phyloP scores from a whole-genome alignment of 1,284 basidiomycete genomes.

The Inonotus hispidus region DNA sequence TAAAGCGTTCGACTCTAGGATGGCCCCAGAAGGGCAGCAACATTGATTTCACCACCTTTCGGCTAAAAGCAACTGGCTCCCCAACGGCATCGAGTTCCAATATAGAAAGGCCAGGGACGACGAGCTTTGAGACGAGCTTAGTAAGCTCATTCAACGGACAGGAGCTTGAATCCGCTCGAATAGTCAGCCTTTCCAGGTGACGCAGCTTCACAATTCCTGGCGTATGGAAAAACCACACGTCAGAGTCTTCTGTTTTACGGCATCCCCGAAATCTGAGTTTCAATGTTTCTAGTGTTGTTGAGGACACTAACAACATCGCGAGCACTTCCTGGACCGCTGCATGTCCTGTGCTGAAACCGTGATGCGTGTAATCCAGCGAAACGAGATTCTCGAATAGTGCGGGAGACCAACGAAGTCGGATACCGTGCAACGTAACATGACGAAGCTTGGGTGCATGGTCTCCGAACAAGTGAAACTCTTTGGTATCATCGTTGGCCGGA shows the following conservation, averaged over 20 bases:
- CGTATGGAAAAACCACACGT: background rate
- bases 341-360: slow-evolving; percentile 30
- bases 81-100: background rate
- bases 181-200: background rate
- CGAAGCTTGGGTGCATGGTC: slow-evolving; percentile 54
- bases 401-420: slow-evolving; percentile 55
- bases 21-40: slow-evolving; percentile 5
- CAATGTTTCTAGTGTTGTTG: background rate
- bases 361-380: slow-evolving; percentile 48
- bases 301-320: slow-evolving; percentile 6
- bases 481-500: slow-evolving; percentile 58
- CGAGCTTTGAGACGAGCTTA: slow-evolving; percentile 6
- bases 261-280: background rate
- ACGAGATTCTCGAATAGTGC: slow-evolving; percentile 54
- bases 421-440: slow-evolving; percentile 51
- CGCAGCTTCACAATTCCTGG: background rate
- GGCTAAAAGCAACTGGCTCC: background rate
- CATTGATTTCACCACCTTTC: slow-evolving; percentile 5
- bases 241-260: background rate
- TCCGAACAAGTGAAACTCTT: slow-evolving; percentile 58
- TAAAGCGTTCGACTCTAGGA: slow-evolving; percentile 3
- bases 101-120: background rate
- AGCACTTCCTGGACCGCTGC: slow-evolving; percentile 17
- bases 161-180: background rate
- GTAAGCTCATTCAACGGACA: slow-evolving; percentile 4